phyloP scores from a whole-genome alignment of 495 filamentous ascomycete genomes.

The Stereocaulon alpinum region DNA sequence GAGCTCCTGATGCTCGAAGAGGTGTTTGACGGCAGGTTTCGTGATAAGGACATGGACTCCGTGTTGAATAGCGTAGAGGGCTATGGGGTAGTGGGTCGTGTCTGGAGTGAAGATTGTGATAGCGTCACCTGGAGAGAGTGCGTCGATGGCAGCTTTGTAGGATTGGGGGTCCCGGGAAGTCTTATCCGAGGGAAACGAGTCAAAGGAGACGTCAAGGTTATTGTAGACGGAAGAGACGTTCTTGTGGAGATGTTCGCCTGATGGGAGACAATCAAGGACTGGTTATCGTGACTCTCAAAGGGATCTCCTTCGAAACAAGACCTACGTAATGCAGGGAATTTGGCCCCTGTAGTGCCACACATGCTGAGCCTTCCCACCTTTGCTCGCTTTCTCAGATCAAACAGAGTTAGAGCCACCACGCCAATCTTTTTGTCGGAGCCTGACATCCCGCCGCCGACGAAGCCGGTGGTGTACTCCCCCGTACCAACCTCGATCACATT shows the following conservation, averaged over 20 bases:
- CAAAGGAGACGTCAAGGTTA: constrained; percentile 70
- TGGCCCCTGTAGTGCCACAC: constrained; percentile 79
- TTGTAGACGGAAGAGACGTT: constrained; percentile 88
- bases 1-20: constrained; percentile 67
- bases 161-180: constrained; percentile 59
- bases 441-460: constrained; percentile 67
- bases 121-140: constrained; percentile 68
- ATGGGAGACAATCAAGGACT: background rate
- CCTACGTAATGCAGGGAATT: constrained; percentile 85
- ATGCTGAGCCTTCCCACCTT: constrained; percentile 81
- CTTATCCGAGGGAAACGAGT: constrained; percentile 67
- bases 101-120: constrained; percentile 98
- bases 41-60: constrained; percentile 86
- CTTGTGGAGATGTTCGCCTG: constrained; percentile 73
- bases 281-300: background rate
- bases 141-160: constrained; percentile 85
- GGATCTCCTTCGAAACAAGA: background rate
- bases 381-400: constrained; percentile 77
- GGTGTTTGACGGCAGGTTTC: constrained; percentile 83
- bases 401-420: constrained; percentile 81
- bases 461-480: constrained; percentile 94
- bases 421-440: constrained; percentile 87
- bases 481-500: constrained; percentile 53
- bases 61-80: constrained; percentile 80
- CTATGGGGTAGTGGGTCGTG: constrained; percentile 89